Evolutionary conservation across 2,329 filamentous ascomycete genomes (phyloP).

Genomic region (Penicillium janthinellum): DNA sequence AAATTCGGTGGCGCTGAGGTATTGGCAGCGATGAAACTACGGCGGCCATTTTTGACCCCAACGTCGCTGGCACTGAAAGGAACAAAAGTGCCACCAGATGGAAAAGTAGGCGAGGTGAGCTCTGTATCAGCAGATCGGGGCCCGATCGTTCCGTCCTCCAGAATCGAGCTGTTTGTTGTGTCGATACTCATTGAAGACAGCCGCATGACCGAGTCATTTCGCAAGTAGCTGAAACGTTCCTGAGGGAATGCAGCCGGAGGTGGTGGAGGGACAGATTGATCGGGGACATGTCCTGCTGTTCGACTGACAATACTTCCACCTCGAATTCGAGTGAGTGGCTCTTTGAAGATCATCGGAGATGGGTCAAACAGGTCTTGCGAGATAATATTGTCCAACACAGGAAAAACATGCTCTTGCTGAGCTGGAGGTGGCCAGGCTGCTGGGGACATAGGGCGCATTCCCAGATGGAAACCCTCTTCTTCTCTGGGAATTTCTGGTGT

Average conservation of each 20-base stretch:
- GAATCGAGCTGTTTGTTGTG: conserved; percentile 42
- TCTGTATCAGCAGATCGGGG: conserved; percentile 33
- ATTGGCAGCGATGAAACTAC: conserved; percentile 30
- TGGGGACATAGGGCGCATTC: conserved; percentile 32
- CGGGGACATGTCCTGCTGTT: conserved; percentile 36
- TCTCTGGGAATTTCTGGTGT: conserved; percentile 38
- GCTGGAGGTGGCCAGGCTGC: conserved; percentile 34
- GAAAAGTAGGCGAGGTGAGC: conserved; percentile 34
- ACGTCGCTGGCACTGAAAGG: conserved; percentile 44
- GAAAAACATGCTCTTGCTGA: conserved; percentile 28
- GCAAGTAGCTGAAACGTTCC: conserved; percentile 37
- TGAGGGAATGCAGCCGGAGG: conserved; percentile 33
- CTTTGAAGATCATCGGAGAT: conserved; percentile 26
- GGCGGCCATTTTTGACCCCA: conserved; percentile 34
- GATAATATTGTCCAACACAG: conserved; percentile 26
- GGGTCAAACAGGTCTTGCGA: conserved; percentile 27
- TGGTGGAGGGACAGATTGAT: conserved; percentile 40
- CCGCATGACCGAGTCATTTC: conserved; percentile 38
- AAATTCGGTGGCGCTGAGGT: conserved; percentile 30
- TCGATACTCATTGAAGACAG: conserved; percentile 42
- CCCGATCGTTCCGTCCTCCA: conserved; percentile 35
- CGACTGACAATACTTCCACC: conserved; percentile 39
- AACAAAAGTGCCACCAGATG: conserved; percentile 38
- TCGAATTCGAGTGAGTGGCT: conserved; percentile 29
- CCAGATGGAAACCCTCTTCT: conserved; percentile 23